phyloP scores from a whole-genome alignment of 495 filamentous ascomycete genomes.

The Neurospora cerealis region DNA sequence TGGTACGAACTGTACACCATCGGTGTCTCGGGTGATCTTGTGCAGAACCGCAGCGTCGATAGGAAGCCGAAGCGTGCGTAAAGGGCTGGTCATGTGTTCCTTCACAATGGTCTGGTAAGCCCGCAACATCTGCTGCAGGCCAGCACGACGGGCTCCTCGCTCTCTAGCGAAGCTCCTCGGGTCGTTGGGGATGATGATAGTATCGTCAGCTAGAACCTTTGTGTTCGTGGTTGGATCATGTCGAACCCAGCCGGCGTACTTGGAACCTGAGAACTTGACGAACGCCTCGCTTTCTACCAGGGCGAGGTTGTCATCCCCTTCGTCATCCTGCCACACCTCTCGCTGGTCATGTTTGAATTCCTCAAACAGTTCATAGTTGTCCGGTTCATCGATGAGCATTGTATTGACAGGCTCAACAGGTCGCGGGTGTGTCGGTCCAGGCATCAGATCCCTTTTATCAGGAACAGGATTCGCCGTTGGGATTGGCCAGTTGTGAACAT shows the following conservation, averaged over 20 bases:
- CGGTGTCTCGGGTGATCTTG: not conserved
- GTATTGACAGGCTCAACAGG: slow-evolving; percentile 3
- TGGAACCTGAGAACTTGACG: not conserved
- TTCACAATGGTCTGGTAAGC: slow-evolving; percentile 11
- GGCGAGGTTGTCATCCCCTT: slow-evolving; percentile 3
- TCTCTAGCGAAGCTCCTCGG: slow-evolving; percentile 9
- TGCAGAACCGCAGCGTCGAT: slow-evolving; percentile 1
- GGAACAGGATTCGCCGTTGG: slow-evolving; percentile 1
- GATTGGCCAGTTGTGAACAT: slow-evolving; percentile 7
- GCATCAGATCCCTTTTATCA: slow-evolving; percentile 2
- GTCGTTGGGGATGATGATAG: not conserved
- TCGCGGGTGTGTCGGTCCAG: slow-evolving; percentile 2
- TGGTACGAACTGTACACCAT: slow-evolving; percentile 10
- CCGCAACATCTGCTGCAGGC: slow-evolving; percentile 29
- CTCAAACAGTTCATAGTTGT: not conserved
- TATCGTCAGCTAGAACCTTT: slow-evolving; percentile 7
- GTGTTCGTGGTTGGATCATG: slow-evolving; percentile 3
- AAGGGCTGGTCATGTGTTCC: slow-evolving; percentile 14
- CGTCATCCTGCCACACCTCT: not conserved
- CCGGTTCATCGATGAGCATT: slow-evolving; percentile 3
- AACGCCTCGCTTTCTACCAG: slow-evolving; percentile 7
- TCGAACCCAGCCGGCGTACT: not conserved
- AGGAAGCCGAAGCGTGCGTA: slow-evolving; percentile 23
- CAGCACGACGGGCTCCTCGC: slow-evolving; percentile 31
- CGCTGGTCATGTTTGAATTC: not conserved